Conservation (phyloP, 257 asterid species). For the Solanum medicagineum region DNA sequence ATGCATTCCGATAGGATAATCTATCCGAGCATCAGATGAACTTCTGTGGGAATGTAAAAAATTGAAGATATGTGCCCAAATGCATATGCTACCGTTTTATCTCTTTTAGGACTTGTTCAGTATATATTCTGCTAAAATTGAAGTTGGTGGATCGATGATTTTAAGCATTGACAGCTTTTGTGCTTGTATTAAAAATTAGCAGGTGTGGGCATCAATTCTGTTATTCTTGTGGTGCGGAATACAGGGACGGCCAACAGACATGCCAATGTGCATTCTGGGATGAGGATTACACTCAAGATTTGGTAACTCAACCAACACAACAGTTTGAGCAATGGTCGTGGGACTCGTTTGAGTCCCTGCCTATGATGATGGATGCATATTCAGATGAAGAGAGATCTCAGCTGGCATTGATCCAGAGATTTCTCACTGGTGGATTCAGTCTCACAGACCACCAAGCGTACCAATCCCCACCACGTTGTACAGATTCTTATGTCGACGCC, state of each 20-base stretch:
- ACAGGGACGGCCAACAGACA: conserved; percentile 37
- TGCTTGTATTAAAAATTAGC: neutral
- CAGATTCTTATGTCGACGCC: conserved; percentile 74
- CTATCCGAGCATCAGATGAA: neutral
- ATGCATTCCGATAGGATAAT: neutral
- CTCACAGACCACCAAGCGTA: conserved; percentile 42
- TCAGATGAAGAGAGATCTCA: conserved; percentile 95
- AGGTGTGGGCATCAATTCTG: conserved; percentile 93
- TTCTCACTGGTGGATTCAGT: conserved; percentile 81
- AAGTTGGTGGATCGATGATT: neutral
- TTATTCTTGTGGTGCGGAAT: conserved; percentile 66
- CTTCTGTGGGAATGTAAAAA: neutral
- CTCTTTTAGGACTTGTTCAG: neutral
- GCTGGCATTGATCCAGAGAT: conserved; percentile 79
- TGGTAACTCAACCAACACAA: conserved; percentile 31
- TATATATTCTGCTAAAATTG: neutral
- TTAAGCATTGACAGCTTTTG: neutral
- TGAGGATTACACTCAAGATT: conserved; percentile 35
- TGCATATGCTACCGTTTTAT: neutral
- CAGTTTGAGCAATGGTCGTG: conserved; percentile 83
- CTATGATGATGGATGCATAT: conserved; percentile 66
- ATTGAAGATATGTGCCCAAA: neutral
- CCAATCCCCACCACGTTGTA: conserved; percentile 58
- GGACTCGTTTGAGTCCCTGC: conserved; percentile 75
- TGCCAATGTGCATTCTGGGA: conserved; percentile 68